These are phyloP conservation scores for Kwoniella pini DNA, from an alignment of 768 basidiomycete genomes.

Conservation along the genomic window DNA sequence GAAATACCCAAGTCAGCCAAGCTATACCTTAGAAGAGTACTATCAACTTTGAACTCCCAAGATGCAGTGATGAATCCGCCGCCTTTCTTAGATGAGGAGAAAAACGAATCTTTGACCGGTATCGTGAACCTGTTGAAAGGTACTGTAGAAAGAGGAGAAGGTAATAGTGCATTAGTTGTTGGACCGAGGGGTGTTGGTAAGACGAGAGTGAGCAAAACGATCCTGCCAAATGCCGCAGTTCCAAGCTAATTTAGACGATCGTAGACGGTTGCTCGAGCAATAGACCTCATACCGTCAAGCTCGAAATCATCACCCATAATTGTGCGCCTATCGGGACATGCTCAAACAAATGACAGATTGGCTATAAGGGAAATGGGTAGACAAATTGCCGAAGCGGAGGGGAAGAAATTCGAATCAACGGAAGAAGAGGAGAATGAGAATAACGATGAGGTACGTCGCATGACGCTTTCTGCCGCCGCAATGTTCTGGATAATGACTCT, in stretches of 20 bases:
- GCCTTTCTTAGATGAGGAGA: slow-evolving; percentile 40
- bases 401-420: slow-evolving; percentile 58
- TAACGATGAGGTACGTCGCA: slow-evolving; percentile 45
- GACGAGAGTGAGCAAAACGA: slow-evolving; percentile 70
- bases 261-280: slow-evolving; percentile 35
- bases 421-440: slow-evolving; percentile 55
- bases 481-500: neutral
- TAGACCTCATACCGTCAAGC: slow-evolving; percentile 38
- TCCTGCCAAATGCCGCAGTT: too few species aligned
- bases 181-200: slow-evolving; percentile 88
- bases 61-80: slow-evolving; percentile 20
- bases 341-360: slow-evolving; percentile 78
- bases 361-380: slow-evolving; percentile 91
- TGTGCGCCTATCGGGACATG: slow-evolving; percentile 79
- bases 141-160: slow-evolving; percentile 77
- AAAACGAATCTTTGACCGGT: slow-evolving; percentile 61
- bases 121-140: slow-evolving; percentile 69
- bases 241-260: neutral
- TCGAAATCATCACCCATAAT: slow-evolving; percentile 62
- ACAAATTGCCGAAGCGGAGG: slow-evolving; percentile 64
- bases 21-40: slow-evolving; percentile 24
- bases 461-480: too few species aligned
- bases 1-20: slow-evolving; percentile 19
- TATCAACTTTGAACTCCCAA: slow-evolving; percentile 24
- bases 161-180: slow-evolving; percentile 86